Base-by-base conservation (phyloP, 2,329 filamentous ascomycete genomes). In the Verticillium tricorpus region DNA sequence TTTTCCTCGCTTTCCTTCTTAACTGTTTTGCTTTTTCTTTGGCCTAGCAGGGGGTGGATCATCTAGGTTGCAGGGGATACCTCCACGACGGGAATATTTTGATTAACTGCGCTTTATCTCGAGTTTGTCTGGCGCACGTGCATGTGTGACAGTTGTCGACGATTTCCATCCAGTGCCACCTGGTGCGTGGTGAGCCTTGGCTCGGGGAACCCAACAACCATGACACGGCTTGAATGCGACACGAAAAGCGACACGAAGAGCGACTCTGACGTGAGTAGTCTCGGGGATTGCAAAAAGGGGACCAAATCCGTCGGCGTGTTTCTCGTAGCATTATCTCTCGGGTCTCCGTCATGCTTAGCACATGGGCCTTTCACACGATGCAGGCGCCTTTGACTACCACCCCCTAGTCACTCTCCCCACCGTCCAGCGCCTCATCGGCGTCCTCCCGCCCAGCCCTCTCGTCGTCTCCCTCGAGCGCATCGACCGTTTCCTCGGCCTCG, bases 371-470 rank as follows among this genome's bases (percentile, higher is more conserved):
- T 28, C 28, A 28, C 28, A 28, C 28, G 5, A 28, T 5, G 28
- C 28, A 28, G 28, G 28, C 4, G 28, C 4, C 28, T 6, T 28
- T 28, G 28, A 28, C 28, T 5, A 28, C 28, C 28, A 35, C n/a
- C 32, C 54, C 35, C 64, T 70, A 86, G 61, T 86, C 84, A 67
- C 84, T 87, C 64, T 88, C 85, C 59, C 84, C 81, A 12, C 83
- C 85, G 66, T 88, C 86, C 62, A 89, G 72, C 14, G 85, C 87
- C 66, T 89, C 88, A 62, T 88, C 86, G 31, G 78, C 83, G 1
- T 79, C 78, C 4, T 80, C 80, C 25, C 78, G 82, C 2, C 78
- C 78, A 4, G 80, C 80, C 31, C 77, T 77, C 19, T 77, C 76
- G 60, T 79, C 70, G 37, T 79, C 79, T 56, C 83, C 82, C 34